Evolutionary conservation across 1,284 basidiomycete genomes (phyloP).

Genomic region (Malassezia sp.): DNA sequence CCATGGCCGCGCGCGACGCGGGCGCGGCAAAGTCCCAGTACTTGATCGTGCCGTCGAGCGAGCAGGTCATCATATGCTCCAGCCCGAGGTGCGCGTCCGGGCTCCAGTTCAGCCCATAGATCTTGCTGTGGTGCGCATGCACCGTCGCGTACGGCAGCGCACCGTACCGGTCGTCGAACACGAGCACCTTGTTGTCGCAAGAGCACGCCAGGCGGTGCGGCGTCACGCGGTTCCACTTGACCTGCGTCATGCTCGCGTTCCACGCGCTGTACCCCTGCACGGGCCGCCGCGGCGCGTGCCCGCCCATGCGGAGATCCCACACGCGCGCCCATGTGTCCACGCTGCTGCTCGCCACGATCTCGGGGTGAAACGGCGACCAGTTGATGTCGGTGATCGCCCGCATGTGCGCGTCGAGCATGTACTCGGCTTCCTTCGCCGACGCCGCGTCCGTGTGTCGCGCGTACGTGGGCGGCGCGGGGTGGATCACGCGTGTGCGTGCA

Average conservation of each 20-base stretch:
- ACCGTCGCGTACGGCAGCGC: constrained; percentile 29
- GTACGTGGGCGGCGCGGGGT: constrained; percentile 17
- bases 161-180: constrained; percentile 44
- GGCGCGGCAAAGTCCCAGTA: constrained; percentile 35
- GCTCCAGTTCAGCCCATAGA: constrained; percentile 45
- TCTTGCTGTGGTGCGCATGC: constrained; percentile 41
- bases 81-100: constrained; percentile 29
- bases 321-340: constrained; percentile 45
- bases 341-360: constrained; percentile 40
- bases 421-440: constrained; percentile 20
- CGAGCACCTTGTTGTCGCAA: constrained; percentile 41
- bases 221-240: constrained; percentile 36
- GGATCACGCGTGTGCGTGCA: neutral
- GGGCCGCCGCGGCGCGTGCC: constrained; percentile 20
- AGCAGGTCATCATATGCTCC: constrained; percentile 42
- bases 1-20: constrained; percentile 27
- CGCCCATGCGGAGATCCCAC: constrained; percentile 39
- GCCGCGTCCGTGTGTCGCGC: constrained; percentile 10
- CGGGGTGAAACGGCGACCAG: constrained; percentile 42
- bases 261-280: constrained; percentile 41
- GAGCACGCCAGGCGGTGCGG: constrained; percentile 28
- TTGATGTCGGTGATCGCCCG: constrained; percentile 46
- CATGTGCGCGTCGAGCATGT: constrained; percentile 37
- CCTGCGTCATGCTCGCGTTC: constrained; percentile 43
- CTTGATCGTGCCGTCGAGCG: constrained; percentile 43